phyloP scores from a whole-genome alignment of 2,329 filamentous ascomycete species.

The Neurospora sp. region DNA sequence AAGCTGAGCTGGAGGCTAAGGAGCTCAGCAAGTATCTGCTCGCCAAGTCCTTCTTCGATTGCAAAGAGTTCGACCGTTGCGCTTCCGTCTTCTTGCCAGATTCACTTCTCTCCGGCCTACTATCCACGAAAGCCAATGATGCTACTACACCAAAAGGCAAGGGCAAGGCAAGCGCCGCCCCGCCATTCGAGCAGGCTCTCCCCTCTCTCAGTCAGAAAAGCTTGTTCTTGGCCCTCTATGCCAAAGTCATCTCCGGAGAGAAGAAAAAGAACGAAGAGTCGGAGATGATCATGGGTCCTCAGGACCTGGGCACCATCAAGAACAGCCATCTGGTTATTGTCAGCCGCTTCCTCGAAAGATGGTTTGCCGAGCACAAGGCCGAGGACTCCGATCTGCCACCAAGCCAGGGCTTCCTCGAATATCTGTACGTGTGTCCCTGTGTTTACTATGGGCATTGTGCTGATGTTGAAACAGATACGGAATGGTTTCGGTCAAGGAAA shows the following conservation, averaged over 20 bases:
- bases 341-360: slow-evolving; percentile 65
- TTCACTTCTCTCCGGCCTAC: slow-evolving; percentile 57
- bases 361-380: slow-evolving; percentile 59
- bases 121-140: slow-evolving; percentile 33
- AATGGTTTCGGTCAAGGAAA: slow-evolving; percentile 79
- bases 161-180: slow-evolving; percentile 40
- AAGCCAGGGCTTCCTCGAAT: slow-evolving; percentile 90
- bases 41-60: slow-evolving; percentile 91
- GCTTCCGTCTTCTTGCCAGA: slow-evolving; percentile 78
- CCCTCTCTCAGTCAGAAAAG: slow-evolving; percentile 77
- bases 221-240: slow-evolving; percentile 83
- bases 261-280: slow-evolving; percentile 94
- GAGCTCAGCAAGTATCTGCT: slow-evolving; percentile 79
- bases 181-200: slow-evolving; percentile 23
- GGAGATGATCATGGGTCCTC: slow-evolving; percentile 92
- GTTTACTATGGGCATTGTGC: neutral
- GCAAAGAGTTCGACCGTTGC: slow-evolving; percentile 88
- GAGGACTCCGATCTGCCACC: slow-evolving; percentile 49
- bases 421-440: slow-evolving; percentile 37
- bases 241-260: slow-evolving; percentile 86
- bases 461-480: slow-evolving; percentile 53
- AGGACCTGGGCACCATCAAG: slow-evolving; percentile 72
- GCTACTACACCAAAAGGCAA: slow-evolving; percentile 40
- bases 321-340: slow-evolving; percentile 80
- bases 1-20: slow-evolving; percentile 65